phyloP scores from a whole-genome alignment of 352 stramenopile genomes.

The Phytophthora kernoviae region DNA sequence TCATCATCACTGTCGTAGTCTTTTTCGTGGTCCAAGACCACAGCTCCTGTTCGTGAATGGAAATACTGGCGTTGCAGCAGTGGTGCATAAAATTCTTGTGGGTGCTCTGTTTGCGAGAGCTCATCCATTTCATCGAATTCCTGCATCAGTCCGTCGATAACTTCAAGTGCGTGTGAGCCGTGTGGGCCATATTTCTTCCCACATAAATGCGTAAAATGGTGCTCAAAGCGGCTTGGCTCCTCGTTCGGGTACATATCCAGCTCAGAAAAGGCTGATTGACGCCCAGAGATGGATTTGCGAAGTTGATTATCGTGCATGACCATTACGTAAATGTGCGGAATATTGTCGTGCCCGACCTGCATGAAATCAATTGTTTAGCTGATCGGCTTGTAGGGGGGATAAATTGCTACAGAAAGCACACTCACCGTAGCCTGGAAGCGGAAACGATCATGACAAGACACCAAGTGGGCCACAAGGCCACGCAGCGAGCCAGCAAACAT shows the following conservation, averaged over 20 bases:
- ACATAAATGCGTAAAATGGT: slow-evolving; percentile 72
- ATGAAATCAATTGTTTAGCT: not conserved
- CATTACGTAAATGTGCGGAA: slow-evolving; percentile 87
- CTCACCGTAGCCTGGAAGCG: slow-evolving; percentile 76
- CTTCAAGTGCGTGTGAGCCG: slow-evolving; percentile 36
- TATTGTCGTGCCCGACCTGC: slow-evolving; percentile 76
- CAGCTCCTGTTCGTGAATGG: slow-evolving; percentile 82
- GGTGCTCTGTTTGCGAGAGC: slow-evolving; percentile 49
- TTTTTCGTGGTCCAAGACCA: slow-evolving; percentile 84
- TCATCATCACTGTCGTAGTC: slow-evolving; percentile 90
- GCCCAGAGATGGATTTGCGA: slow-evolving; percentile 17
- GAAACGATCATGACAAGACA: slow-evolving; percentile 79
- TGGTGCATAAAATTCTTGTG: slow-evolving; percentile 72
- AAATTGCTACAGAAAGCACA: not conserved
- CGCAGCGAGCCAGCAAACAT: slow-evolving; percentile 77
- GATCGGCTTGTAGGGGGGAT: not conserved
- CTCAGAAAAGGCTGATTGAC: slow-evolving; percentile 54
- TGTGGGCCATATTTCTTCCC: slow-evolving; percentile 44
- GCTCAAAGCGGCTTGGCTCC: slow-evolving; percentile 59
- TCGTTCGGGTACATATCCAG: slow-evolving; percentile 56
- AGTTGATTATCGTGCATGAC: slow-evolving; percentile 36
- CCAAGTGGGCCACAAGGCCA: slow-evolving; percentile 75
- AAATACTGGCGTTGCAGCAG: slow-evolving; percentile 88
- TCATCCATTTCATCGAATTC: slow-evolving; percentile 79
- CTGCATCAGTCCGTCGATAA: slow-evolving; percentile 66